Evolutionary conservation across 495 filamentous ascomycete species (phyloP).

Genomic region (Xylaria flabelliformis): DNA sequence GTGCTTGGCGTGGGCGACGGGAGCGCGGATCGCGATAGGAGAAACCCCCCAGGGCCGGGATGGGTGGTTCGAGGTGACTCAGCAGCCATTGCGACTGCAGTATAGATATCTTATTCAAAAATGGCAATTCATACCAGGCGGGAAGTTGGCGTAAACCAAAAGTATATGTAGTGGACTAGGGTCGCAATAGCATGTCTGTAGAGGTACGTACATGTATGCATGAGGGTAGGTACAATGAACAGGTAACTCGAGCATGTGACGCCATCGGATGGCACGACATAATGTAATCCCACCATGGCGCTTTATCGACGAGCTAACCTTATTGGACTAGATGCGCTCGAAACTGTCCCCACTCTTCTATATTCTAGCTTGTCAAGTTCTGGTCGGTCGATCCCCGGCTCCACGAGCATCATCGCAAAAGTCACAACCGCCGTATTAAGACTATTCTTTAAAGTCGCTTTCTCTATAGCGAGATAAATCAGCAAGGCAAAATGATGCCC

Average conservation of each 20-base stretch:
- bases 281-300: not conserved
- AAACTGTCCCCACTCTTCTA: not conserved
- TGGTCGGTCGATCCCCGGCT: not conserved
- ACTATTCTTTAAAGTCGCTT: not conserved
- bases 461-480: not conserved
- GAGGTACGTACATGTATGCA: no score
- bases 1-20: constrained; percentile 63
- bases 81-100: constrained; percentile 46
- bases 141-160: not conserved
- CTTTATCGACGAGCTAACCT: constrained; percentile 4
- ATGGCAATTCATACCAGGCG: not conserved
- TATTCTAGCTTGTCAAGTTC: not conserved
- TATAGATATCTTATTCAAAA: constrained; percentile 2
- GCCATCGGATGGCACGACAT: constrained; percentile 10
- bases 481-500: constrained; percentile 45
- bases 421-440: not conserved
- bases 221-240: not conserved
- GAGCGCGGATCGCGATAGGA: constrained; percentile 49
- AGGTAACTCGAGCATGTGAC: constrained; percentile 1
- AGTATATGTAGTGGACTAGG: not conserved
- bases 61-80: constrained; percentile 37
- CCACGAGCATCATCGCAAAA: constrained; percentile 3
- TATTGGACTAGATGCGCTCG: not conserved
- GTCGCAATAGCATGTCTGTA: not conserved
- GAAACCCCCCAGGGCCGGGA: constrained; percentile 53